Evolutionary conservation across 129 eudicot species (phyloP).

Genomic region (Helianthus tuberosus): DNA sequence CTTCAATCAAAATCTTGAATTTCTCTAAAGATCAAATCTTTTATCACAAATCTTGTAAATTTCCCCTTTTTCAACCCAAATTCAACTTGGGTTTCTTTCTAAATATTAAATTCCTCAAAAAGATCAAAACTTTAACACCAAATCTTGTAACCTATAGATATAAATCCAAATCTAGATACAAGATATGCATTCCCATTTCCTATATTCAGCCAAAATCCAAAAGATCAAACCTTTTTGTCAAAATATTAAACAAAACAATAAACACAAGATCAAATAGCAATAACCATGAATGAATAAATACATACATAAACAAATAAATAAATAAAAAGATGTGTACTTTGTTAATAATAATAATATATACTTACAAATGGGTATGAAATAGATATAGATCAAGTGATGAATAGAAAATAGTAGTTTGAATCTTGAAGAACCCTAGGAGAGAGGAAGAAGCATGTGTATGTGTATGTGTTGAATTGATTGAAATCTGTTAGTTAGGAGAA

Average conservation of each 20-base stretch:
- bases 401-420: neutral
- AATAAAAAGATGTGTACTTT: neutral
- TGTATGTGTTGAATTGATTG: conserved; percentile 24
- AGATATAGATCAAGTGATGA: neutral
- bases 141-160: conserved; percentile 15
- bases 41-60: conserved; percentile 2
- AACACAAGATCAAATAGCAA: conserved; percentile 1
- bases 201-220: conserved; percentile 1
- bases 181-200: conserved; percentile 13
- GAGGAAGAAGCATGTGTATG: conserved; percentile 32
- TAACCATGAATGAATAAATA: neutral
- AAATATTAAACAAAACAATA: neutral
- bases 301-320: neutral
- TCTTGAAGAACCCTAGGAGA: conserved; percentile 20
- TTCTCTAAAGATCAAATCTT: conserved; percentile 14
- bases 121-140: conserved; percentile 2
- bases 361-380: neutral
- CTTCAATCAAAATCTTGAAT: conserved; percentile 7
- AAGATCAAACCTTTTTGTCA: neutral
- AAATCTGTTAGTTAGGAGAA: conserved; percentile 32
- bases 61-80: neutral
- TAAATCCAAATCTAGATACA: conserved; percentile 10
- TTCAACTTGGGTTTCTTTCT: conserved; percentile 6
- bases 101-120: conserved; percentile 14
- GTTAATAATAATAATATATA: neutral